These are phyloP conservation scores for Chloris gayana DNA, from an alignment of 176 grass and related monocot genomes.

Conservation along the genomic window DNA sequence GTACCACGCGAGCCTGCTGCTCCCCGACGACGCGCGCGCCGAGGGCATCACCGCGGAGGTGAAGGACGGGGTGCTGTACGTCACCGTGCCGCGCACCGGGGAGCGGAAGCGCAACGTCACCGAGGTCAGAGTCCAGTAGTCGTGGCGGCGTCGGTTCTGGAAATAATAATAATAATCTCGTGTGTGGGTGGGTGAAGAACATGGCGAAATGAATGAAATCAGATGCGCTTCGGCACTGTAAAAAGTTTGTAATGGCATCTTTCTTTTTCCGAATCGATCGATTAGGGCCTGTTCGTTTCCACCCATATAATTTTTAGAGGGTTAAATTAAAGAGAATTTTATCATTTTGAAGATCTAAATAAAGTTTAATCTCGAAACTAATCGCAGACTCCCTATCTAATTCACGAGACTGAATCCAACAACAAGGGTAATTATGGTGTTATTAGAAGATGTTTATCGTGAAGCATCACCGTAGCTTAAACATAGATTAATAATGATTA, in stretches of 20 bases:
- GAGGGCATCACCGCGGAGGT: conserved; percentile 58
- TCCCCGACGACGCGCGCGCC: conserved; percentile 54
- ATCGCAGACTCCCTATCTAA: too few species aligned
- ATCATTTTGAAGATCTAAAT: too few species aligned
- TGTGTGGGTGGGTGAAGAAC: not conserved
- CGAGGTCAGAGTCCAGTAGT: conserved; percentile 46
- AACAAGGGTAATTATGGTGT: too few species aligned
- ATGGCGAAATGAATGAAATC: not conserved
- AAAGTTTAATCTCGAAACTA: too few species aligned
- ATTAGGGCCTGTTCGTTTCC: too few species aligned
- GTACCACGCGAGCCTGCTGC: conserved; percentile 54
- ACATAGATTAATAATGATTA: too few species aligned
- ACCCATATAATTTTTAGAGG: too few species aligned
- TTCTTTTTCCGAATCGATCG: not conserved
- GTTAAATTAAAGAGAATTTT: too few species aligned
- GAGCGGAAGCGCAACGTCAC: conserved; percentile 45
- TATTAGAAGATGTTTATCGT: too few species aligned
- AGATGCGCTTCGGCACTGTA: too few species aligned
- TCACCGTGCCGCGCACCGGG: conserved; percentile 43
- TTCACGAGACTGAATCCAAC: too few species aligned
- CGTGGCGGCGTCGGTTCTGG: not conserved
- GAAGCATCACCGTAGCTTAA: too few species aligned
- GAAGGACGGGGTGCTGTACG: conserved; percentile 50
- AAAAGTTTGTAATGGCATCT: not conserved
- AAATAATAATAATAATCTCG: not conserved